A percentile compares a stretch with the other conserved stretches of the same genome.
phyloP scores from a whole-genome alignment of 345 rosid species.

The Sonneratia caseolaris region DNA sequence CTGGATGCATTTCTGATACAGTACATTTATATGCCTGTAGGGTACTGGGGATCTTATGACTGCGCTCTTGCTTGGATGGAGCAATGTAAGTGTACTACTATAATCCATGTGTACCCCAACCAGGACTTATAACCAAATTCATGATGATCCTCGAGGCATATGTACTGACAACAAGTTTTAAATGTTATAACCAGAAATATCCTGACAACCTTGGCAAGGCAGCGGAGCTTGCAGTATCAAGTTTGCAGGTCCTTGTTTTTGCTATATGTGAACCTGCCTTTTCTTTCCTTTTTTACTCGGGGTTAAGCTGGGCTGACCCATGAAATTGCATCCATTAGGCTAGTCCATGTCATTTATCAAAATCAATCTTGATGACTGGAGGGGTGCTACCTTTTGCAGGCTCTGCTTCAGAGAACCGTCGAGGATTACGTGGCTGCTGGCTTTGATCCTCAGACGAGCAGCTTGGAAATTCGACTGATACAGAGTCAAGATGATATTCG shows the following conservation, averaged over 20 bases:
- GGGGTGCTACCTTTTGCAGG: conserved; percentile 30
- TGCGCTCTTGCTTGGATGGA: conserved; percentile 98
- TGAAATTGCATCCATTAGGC: no score
- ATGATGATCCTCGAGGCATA: neutral
- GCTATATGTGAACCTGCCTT: no score
- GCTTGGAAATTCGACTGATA: conserved; percentile 83
- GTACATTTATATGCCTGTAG: conserved; percentile 26
- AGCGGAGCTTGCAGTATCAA: conserved; percentile 95
- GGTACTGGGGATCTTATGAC: conserved; percentile 99
- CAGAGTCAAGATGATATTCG: conserved; percentile 92
- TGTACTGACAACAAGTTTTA: neutral
- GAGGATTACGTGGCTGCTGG: conserved; percentile 54
- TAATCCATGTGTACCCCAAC: neutral
- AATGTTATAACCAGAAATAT: conserved; percentile 54
- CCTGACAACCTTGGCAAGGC: conserved; percentile 68
- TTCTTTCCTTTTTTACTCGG: no score
- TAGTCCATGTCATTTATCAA: no score
- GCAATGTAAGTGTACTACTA: conserved; percentile 47
- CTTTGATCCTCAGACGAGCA: conserved; percentile 57
- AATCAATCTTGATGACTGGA: neutral
- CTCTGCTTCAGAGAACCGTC: conserved; percentile 63
- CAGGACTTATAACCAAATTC: neutral
- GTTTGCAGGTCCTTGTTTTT: conserved; percentile 62
- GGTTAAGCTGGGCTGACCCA: no score
- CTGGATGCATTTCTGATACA: neutral